Conservation (phyloP, 192 early-diverging fungal species). For the Chytriomyces sp. region DNA sequence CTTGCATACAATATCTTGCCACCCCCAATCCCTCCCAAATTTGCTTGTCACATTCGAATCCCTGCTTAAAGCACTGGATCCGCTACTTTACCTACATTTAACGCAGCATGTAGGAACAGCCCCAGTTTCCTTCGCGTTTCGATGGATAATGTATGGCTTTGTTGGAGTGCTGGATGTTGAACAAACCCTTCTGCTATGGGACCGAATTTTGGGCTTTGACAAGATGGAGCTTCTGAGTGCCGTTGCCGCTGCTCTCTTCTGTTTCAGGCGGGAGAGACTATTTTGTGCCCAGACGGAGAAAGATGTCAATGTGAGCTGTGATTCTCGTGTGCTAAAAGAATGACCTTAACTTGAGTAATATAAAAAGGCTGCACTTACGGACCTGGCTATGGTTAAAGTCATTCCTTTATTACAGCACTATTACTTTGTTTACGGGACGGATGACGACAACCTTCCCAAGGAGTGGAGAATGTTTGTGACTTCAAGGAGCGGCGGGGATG, state of each 20-base stretch:
- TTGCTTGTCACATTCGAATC: slow-evolving; percentile 49
- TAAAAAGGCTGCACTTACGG: slow-evolving; percentile 26
- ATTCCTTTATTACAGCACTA: slow-evolving; percentile 45
- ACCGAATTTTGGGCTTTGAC: slow-evolving; percentile 57
- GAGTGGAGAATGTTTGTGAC: not conserved
- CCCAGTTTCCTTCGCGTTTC: slow-evolving; percentile 47
- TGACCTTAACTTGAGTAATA: not conserved
- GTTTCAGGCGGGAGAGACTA: slow-evolving; percentile 41
- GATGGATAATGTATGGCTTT: slow-evolving; percentile 60
- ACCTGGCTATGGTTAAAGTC: slow-evolving; percentile 39
- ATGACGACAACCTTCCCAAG: not conserved
- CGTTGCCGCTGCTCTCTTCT: slow-evolving; percentile 47
- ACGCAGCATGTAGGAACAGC: slow-evolving; percentile 30
- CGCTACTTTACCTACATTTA: slow-evolving; percentile 47
- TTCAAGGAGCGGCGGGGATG: not conserved
- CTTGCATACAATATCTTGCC: slow-evolving; percentile 47
- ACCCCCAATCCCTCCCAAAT: slow-evolving; percentile 28
- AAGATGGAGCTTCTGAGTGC: slow-evolving; percentile 38
- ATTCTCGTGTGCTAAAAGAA: not conserved
- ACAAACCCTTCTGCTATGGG: slow-evolving; percentile 61
- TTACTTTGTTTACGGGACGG: slow-evolving; percentile 17
- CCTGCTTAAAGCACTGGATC: slow-evolving; percentile 51
- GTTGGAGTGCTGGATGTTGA: slow-evolving; percentile 58
- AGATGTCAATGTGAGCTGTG: slow-evolving; percentile 47
- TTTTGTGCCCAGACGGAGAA: slow-evolving; percentile 31